Percentiles rank a stretch among this genome's conserved stretches.
These are phyloP conservation scores for Selaginella moellendorffii DNA, from an alignment of 75 land plant species.

Conservation along the genomic window DNA sequence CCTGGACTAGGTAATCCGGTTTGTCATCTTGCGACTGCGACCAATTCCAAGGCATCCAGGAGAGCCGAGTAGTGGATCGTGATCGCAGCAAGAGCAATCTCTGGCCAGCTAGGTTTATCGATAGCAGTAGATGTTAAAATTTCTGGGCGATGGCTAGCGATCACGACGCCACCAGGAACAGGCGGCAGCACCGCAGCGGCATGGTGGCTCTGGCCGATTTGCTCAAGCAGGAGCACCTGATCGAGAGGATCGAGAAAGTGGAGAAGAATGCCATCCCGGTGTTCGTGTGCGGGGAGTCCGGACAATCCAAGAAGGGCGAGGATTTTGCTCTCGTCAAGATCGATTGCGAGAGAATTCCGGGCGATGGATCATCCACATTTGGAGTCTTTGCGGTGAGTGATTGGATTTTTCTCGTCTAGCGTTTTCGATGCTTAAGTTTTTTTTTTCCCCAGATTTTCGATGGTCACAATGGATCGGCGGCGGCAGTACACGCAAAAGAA, in stretches of 20 bases:
- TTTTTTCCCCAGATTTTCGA: not conserved
- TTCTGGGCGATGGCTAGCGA: no score
- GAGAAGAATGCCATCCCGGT: slow-evolving; percentile 60
- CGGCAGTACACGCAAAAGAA: slow-evolving; percentile 1
- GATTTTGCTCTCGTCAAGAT: slow-evolving; percentile 52
- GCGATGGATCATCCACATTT: slow-evolving; percentile 44
- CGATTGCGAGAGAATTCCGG: slow-evolving; percentile 64
- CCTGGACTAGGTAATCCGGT: no score
- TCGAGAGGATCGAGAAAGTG: slow-evolving; percentile 11
- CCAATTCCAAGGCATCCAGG: no score
- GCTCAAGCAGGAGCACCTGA: slow-evolving; percentile 36
- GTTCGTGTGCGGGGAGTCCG: slow-evolving; percentile 47
- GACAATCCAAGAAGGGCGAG: slow-evolving; percentile 72
- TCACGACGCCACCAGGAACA: no score
- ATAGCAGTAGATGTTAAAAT: no score
- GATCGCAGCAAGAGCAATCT: no score
- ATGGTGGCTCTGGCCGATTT: slow-evolving; percentile 48
- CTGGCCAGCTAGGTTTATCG: no score
- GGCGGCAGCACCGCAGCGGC: not conserved
- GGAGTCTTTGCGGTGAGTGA: slow-evolving; percentile 63
- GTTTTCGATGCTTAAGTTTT: not conserved
- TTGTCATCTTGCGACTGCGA: no score
- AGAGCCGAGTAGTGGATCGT: no score
- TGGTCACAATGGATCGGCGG: slow-evolving; percentile 3
- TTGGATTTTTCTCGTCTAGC: not conserved